phyloP scores from a whole-genome alignment of 352 stramenopile species.

The Phytophthora idaei region DNA sequence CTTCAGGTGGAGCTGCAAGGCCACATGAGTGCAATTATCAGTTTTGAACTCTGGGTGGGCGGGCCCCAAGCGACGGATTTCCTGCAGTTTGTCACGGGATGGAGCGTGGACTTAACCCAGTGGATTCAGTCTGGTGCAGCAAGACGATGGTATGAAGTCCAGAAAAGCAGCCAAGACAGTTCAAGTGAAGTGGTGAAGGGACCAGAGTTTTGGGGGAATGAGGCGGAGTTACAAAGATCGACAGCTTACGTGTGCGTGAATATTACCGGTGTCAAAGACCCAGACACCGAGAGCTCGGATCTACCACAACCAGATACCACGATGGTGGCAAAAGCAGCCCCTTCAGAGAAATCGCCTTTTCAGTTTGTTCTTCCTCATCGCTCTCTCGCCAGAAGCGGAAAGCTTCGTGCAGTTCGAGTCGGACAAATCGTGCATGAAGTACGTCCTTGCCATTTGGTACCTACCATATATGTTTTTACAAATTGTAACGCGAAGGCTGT shows the following conservation, averaged over 20 bases:
- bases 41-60: conserved; percentile 25
- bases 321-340: background rate
- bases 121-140: conserved; percentile 25
- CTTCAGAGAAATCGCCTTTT: conserved; percentile 21
- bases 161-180: background rate
- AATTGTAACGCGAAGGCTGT: background rate
- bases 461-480: too few species aligned
- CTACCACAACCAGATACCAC: background rate
- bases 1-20: conserved; percentile 6
- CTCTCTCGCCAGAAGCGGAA: conserved; percentile 19
- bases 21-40: background rate
- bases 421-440: conserved; percentile 50
- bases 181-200: background rate
- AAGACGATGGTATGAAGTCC: conserved; percentile 27
- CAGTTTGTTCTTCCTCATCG: conserved; percentile 36
- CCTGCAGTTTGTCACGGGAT: conserved; percentile 35
- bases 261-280: conserved; percentile 2
- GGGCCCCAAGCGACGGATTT: conserved; percentile 16
- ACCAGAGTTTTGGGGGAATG: conserved; percentile 8
- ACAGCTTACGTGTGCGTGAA: conserved; percentile 20
- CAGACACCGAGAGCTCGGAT: conserved; percentile 1
- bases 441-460: background rate
- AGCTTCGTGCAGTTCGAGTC: conserved; percentile 35
- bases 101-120: conserved; percentile 24
- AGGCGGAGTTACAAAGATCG: conserved; percentile 7